Percentiles rank a stretch among this genome's conserved stretches.
Evolutionary conservation across 768 basidiomycete species (phyloP).

Genomic region (Inosperma sp.): DNA sequence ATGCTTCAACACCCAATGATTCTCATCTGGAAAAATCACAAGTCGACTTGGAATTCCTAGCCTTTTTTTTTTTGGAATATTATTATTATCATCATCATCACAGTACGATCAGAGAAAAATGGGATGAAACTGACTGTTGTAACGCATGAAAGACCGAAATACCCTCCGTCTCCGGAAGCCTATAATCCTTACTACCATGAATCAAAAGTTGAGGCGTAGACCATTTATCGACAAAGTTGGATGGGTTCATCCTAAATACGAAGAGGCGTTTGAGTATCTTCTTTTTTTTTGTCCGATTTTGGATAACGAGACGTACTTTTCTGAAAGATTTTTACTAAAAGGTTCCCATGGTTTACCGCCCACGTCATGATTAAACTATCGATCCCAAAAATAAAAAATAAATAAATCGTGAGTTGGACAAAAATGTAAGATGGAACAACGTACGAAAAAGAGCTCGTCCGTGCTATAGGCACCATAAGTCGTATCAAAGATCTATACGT

Average conservation of each 20-base stretch:
- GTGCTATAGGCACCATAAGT: constrained; percentile 82
- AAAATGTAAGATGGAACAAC: constrained; percentile 29
- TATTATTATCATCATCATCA: neutral
- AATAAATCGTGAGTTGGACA: too few relatives aligned
- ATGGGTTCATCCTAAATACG: constrained; percentile 64
- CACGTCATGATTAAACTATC: constrained; percentile 83
- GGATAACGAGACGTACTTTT: constrained; percentile 61
- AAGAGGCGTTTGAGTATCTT: too few relatives aligned
- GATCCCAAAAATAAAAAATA: neutral
- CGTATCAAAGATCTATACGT: constrained; percentile 54
- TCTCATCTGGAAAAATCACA: constrained; percentile 85
- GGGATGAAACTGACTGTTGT: constrained; percentile 56
- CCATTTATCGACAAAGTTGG: constrained; percentile 81
- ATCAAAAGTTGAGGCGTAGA: constrained; percentile 80
- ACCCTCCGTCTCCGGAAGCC: constrained; percentile 80
- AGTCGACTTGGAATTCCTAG: constrained; percentile 68
- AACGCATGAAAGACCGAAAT: constrained; percentile 82
- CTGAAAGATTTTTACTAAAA: constrained; percentile 47
- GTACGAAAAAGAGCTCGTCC: constrained; percentile 87
- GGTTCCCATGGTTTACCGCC: constrained; percentile 76
- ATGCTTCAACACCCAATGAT: constrained; percentile 86
- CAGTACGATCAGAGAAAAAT: neutral
- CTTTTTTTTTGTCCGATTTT: too few relatives aligned
- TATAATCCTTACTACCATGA: constrained; percentile 86
- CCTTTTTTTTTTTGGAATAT: constrained; percentile 42